Evolutionary conservation across 2,329 filamentous ascomycete species (phyloP).

Genomic region (Teratosphaeria gauchensis): DNA sequence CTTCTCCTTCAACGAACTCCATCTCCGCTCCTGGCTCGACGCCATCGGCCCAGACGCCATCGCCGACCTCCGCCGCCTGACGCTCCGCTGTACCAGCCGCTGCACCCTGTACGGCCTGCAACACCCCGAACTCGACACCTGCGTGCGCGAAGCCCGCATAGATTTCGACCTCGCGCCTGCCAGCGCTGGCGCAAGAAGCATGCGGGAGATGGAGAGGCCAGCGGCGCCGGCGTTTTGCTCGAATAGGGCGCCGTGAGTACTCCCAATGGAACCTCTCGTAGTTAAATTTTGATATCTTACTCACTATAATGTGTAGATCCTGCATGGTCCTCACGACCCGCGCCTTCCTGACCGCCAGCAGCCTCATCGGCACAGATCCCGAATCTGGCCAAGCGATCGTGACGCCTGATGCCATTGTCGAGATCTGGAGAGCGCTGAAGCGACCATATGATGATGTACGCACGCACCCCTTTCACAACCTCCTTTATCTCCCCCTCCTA

Average conservation of each 20-base stretch:
- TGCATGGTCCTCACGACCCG: neutral
- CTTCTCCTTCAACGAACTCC: neutral
- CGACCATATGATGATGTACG: neutral
- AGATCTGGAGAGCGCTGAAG: neutral
- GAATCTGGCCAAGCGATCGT: neutral
- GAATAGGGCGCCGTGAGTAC: neutral
- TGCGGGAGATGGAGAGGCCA: neutral
- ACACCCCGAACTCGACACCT: neutral
- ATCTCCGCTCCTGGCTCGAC: neutral
- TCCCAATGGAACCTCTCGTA: no score
- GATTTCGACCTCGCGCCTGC: neutral
- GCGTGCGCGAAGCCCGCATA: neutral
- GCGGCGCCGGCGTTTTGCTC: neutral
- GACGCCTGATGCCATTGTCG: neutral
- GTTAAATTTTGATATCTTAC: no score
- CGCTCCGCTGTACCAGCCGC: neutral
- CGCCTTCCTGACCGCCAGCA: neutral
- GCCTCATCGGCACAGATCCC: neutral
- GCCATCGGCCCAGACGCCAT: neutral
- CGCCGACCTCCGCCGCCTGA: neutral
- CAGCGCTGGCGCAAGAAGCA: neutral
- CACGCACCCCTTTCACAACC: neutral
- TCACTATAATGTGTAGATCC: no score
- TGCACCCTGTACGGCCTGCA: neutral
- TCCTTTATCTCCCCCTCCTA: no score